phyloP scores from a whole-genome alignment of 179 eudicot species.

The Monotropa hypopitys region DNA sequence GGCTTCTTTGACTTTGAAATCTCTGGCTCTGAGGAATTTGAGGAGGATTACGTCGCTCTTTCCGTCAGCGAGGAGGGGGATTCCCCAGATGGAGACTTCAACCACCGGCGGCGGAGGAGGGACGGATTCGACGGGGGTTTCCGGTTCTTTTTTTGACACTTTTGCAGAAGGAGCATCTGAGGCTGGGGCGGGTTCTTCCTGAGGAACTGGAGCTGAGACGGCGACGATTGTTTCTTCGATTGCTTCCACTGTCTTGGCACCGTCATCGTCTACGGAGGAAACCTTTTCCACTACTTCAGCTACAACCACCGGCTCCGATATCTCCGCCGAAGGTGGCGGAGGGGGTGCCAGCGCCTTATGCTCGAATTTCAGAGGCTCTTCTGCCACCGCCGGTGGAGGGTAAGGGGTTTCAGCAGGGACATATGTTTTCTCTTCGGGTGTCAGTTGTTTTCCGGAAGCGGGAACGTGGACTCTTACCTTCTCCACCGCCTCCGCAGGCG shows the following conservation, averaged over 20 bases:
- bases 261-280: slow-evolving; percentile 30
- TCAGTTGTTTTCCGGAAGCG: slow-evolving; percentile 9
- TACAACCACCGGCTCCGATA: slow-evolving; percentile 12
- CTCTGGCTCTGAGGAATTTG: slow-evolving; percentile 71
- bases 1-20: slow-evolving; percentile 71
- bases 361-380: background rate
- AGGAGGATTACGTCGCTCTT: slow-evolving; percentile 54
- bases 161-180: slow-evolving; percentile 13
- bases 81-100: slow-evolving; percentile 65
- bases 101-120: slow-evolving; percentile 24
- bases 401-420: background rate
- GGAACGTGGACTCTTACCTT: slow-evolving; percentile 1
- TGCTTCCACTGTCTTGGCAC: slow-evolving; percentile 43
- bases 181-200: slow-evolving; percentile 3
- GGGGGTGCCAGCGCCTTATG: background rate
- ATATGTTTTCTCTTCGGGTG: slow-evolving; percentile 10
- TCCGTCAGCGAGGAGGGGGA: slow-evolving; percentile 57
- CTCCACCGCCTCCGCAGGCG: slow-evolving; percentile 8
- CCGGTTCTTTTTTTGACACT: background rate
- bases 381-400: slow-evolving; percentile 4
- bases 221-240: slow-evolving; percentile 50
- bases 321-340: background rate
- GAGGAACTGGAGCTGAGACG: slow-evolving; percentile 18
- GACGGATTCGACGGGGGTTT: background rate
- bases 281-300: slow-evolving; percentile 20